phyloP scores from a whole-genome alignment of 2,329 filamentous ascomycete species.

The Hypoxylon sp. region DNA sequence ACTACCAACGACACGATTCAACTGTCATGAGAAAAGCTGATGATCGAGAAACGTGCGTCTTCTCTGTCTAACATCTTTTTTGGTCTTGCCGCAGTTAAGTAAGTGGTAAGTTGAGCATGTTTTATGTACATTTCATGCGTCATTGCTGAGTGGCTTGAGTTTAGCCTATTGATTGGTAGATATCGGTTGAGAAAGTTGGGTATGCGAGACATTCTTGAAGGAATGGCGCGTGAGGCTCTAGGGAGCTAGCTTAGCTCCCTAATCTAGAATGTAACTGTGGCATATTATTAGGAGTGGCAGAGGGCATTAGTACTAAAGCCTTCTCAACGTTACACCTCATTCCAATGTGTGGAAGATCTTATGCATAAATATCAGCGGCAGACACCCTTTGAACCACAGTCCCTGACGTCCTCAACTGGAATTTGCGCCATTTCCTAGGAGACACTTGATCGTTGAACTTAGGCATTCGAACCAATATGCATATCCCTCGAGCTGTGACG shows the following conservation, averaged over 20 bases:
- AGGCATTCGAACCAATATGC: constrained; percentile 38
- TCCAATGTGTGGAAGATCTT: constrained; percentile 28
- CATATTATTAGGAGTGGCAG: constrained; percentile 24
- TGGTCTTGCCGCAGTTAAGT: constrained; percentile 3
- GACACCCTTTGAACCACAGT: not conserved
- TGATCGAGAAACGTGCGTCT: not conserved
- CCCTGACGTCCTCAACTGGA: constrained; percentile 9
- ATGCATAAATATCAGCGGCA: constrained; percentile 32
- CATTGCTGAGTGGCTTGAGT: constrained; percentile 14
- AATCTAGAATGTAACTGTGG: constrained; percentile 38
- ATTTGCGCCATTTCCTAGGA: constrained; percentile 1
- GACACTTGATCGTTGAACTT: constrained; percentile 4
- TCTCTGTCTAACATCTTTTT: not conserved
- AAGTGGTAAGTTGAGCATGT: constrained; percentile 6
- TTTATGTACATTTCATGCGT: constrained; percentile 5
- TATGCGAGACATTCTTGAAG: constrained; percentile 27
- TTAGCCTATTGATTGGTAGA: not conserved
- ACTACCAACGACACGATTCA: constrained; percentile 4
- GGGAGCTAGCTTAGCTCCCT: constrained; percentile 26
- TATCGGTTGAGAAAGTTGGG: constrained; percentile 5
- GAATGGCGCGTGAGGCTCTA: constrained; percentile 40
- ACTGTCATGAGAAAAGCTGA: not conserved
- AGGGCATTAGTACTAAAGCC: constrained; percentile 16
- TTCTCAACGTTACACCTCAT: constrained; percentile 45
- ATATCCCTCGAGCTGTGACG: constrained; percentile 41